These are phyloP conservation scores for Geotrichum bryndzae DNA, from an alignment of 1,139 yeast species.

Conservation along the genomic window DNA sequence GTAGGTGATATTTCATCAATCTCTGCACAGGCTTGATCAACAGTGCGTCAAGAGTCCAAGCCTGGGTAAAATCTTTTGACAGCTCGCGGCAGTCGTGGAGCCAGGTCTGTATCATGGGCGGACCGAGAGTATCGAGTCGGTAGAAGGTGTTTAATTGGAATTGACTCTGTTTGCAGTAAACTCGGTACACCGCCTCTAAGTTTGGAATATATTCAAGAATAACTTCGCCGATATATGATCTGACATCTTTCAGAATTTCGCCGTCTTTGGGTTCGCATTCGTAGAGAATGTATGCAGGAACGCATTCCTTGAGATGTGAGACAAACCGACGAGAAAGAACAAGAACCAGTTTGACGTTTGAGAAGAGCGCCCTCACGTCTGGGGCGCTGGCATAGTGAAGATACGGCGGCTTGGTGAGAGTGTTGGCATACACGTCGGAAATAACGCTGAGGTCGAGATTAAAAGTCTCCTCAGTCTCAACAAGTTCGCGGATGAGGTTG, in stretches of 20 bases:
- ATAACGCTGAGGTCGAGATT: constrained; percentile 35
- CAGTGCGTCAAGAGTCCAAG: constrained; percentile 40
- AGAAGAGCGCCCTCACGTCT: constrained; percentile 30
- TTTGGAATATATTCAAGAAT: constrained; percentile 30
- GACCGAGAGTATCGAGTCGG: constrained; percentile 24
- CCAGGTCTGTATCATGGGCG: constrained; percentile 33
- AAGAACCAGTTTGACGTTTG: constrained; percentile 31
- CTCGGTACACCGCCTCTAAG: constrained; percentile 32
- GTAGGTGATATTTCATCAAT: constrained; percentile 38
- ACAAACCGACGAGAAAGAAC: constrained; percentile 28
- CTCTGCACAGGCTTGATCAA: constrained; percentile 42
- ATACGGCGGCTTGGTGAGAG: constrained; percentile 26
- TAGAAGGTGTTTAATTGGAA: constrained; percentile 30
- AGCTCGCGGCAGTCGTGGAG: constrained; percentile 29
- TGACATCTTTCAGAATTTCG: constrained; percentile 24
- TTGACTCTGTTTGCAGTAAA: constrained; percentile 31
- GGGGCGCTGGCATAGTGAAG: constrained; percentile 26
- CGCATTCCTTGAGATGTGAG: constrained; percentile 23
- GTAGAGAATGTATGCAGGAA: constrained; percentile 27
- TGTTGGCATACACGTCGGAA: constrained; percentile 29
- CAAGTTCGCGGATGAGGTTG: constrained; percentile 34
- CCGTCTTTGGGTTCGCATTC: constrained; percentile 10
- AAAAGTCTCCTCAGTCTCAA: constrained; percentile 35
- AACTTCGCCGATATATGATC: constrained; percentile 32
- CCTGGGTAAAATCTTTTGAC: constrained; percentile 31